A percentile compares a stretch with the other conserved stretches of the same genome.
Evolutionary conservation across 352 stramenopile genomes (phyloP).

Genomic region (Phytophthora tentaculata): DNA sequence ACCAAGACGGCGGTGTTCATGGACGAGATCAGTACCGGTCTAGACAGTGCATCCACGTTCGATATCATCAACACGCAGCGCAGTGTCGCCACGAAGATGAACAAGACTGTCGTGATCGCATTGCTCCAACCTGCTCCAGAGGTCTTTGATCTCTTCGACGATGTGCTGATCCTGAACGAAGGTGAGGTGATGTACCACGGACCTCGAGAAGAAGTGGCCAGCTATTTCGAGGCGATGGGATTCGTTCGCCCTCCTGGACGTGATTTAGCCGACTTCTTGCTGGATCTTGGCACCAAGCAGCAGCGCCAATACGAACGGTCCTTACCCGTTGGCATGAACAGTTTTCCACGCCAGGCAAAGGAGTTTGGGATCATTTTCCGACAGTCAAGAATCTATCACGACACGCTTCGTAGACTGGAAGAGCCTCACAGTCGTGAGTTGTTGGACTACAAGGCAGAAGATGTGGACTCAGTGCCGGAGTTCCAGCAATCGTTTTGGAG

Average conservation of each 20-base stretch:
- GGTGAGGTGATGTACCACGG: conserved; percentile 47
- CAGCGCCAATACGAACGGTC: too few relatives aligned
- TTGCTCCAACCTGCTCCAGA: conserved; percentile 83
- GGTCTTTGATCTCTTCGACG: conserved; percentile 52
- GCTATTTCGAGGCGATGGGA: conserved; percentile 78
- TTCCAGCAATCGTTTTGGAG: too few relatives aligned
- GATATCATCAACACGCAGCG: conserved; percentile 53
- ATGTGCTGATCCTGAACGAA: conserved; percentile 52
- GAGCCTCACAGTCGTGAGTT: too few relatives aligned
- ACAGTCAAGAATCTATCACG: too few relatives aligned
- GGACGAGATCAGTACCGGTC: conserved; percentile 72
- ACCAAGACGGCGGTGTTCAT: conserved; percentile 75
- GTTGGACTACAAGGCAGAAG: too few relatives aligned
- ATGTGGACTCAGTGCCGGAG: too few relatives aligned
- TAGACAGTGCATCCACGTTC: conserved; percentile 58
- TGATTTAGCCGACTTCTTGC: conserved; percentile 49
- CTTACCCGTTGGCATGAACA: too few relatives aligned
- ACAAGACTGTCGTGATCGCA: conserved; percentile 63
- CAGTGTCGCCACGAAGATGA: conserved; percentile 45
- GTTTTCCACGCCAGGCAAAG: too few relatives aligned
- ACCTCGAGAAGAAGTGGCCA: conserved; percentile 55
- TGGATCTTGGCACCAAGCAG: conserved; percentile 46
- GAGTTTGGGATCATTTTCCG: too few relatives aligned
- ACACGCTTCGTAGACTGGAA: too few relatives aligned
- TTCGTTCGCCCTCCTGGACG: conserved; percentile 49